Evolutionary conservation across 1,139 yeast genomes (phyloP).

Genomic region (Meyerozyma carpophila): DNA sequence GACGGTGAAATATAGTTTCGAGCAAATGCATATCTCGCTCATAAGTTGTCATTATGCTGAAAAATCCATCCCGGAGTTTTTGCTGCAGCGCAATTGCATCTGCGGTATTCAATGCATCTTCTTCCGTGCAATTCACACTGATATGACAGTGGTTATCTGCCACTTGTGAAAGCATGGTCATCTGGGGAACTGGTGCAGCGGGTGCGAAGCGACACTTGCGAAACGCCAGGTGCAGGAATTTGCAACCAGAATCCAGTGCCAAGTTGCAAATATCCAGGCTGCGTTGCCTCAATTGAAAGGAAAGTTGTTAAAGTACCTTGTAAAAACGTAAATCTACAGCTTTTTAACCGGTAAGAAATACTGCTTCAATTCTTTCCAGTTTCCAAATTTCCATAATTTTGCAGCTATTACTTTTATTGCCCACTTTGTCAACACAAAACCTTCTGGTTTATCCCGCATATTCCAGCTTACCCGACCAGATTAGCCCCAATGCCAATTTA

Average conservation of each 20-base stretch:
- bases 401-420: no score
- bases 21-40: conserved; percentile 41
- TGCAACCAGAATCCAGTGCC: not conserved
- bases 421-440: no score
- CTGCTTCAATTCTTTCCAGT: no score
- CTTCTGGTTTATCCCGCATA: no score
- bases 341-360: no score
- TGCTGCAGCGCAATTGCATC: conserved; percentile 3
- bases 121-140: conserved; percentile 6
- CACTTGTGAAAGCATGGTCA: not conserved
- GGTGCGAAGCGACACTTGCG: not conserved
- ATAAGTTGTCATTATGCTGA: conserved; percentile 54
- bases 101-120: conserved; percentile 5
- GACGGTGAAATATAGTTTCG: conserved; percentile 21
- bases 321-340: no score
- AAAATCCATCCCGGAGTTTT: conserved; percentile 6
- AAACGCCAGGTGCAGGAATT: not conserved
- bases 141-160: conserved; percentile 15
- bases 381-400: no score
- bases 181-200: not conserved
- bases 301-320: no score
- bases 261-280: no score
- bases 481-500: no score
- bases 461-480: no score
- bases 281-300: no score